A percentile compares a stretch with the other conserved stretches of the same genome.
These are phyloP conservation scores for Nectriaceae sp. DNA, from an alignment of 2,329 filamentous ascomycete species.

Conservation along the genomic window DNA sequence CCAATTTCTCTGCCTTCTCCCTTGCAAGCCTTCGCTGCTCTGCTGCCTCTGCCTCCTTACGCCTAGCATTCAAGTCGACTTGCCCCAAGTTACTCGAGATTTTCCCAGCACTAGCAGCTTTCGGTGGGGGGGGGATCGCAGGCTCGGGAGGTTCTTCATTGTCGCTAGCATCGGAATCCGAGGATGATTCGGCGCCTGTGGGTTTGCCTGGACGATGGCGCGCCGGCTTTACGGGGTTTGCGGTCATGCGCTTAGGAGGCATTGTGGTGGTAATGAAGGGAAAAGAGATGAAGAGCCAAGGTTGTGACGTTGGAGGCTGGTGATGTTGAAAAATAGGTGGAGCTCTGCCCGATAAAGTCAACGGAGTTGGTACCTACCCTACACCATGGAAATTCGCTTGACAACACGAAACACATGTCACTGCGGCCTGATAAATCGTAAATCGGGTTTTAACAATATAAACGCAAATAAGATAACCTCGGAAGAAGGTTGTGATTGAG, in stretches of 20 bases:
- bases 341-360: too few species aligned
- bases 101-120: constrained; percentile 56
- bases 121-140: constrained; percentile 55
- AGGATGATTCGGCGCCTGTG: constrained; percentile 55
- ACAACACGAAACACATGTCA: too few species aligned
- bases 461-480: too few species aligned
- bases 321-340: constrained; percentile 4
- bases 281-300: background rate
- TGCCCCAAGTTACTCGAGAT: constrained; percentile 56
- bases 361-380: too few species aligned
- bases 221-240: constrained; percentile 78
- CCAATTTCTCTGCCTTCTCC: constrained; percentile 51
- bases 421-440: too few species aligned
- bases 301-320: constrained; percentile 2
- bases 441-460: too few species aligned
- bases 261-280: constrained; percentile 34
- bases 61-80: constrained; percentile 52
- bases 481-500: too few species aligned
- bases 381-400: too few species aligned
- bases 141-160: constrained; percentile 36
- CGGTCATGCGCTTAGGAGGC: constrained; percentile 88
- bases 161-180: constrained; percentile 53
- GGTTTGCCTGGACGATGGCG: constrained; percentile 87
- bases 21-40: constrained; percentile 50
- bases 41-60: constrained; percentile 47